Evolutionary conservation across 208 protist genomes (phyloP).

Genomic region (Wallacemonas sp.): DNA sequence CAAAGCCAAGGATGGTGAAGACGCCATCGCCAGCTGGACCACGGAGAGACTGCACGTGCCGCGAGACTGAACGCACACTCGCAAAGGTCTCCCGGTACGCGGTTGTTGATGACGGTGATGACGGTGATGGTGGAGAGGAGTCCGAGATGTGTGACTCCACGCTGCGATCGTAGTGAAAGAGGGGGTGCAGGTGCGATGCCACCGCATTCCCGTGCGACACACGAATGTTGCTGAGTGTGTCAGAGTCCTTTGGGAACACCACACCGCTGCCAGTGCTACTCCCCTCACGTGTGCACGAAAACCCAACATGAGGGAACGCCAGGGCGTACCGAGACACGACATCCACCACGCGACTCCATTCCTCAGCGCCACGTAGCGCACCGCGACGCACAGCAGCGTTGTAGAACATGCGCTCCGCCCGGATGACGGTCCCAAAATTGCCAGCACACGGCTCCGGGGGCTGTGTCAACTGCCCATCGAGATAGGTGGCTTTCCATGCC

Average conservation of each 20-base stretch:
- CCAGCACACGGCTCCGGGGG: constrained; percentile 73
- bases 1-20: constrained; percentile 78
- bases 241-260: constrained; percentile 63
- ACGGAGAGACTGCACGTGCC: constrained; percentile 22
- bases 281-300: constrained; percentile 60
- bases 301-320: constrained; percentile 73
- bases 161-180: constrained; percentile 44
- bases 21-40: constrained; percentile 44
- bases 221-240: constrained; percentile 69
- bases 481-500: constrained; percentile 61
- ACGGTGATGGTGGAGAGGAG: background rate
- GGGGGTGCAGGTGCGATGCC: constrained; percentile 54
- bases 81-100: constrained; percentile 25
- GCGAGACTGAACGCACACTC: constrained; percentile 20
- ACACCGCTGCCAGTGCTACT: constrained; percentile 23
- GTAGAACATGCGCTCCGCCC: constrained; percentile 91
- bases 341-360: constrained; percentile 92
- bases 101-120: background rate
- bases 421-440: constrained; percentile 86
- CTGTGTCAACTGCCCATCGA: constrained; percentile 93
- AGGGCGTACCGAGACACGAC: constrained; percentile 91
- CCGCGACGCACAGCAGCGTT: constrained; percentile 71
- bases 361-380: constrained; percentile 85
- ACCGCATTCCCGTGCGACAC: constrained; percentile 56
- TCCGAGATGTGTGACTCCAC: background rate